phyloP scores from a whole-genome alignment of 2,329 filamentous ascomycete genomes.

The Talaromyces funiculosus region DNA sequence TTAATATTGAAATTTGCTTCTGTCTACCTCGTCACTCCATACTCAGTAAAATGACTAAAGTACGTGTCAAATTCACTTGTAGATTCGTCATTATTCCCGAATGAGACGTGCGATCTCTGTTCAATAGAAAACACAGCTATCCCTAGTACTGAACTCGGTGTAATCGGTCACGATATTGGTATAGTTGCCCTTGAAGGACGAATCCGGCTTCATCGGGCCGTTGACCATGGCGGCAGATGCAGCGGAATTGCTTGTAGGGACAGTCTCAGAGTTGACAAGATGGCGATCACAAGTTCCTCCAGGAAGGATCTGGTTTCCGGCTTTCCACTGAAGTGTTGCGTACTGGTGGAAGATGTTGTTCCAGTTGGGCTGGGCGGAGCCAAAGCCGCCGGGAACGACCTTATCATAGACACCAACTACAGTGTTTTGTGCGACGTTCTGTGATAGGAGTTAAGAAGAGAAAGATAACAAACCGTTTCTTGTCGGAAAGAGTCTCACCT shows the following conservation, averaged over 20 bases:
- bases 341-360: conserved; percentile 11
- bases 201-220: neutral
- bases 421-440: conserved; percentile 13
- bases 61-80: neutral
- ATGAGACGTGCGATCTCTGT: no score
- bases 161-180: conserved; percentile 7
- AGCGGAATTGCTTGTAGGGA: conserved; percentile 2
- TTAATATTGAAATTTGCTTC: neutral
- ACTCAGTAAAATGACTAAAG: neutral
- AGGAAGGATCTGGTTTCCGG: conserved; percentile 6
- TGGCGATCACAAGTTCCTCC: conserved; percentile 9
- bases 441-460: neutral
- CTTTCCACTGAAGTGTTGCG: conserved; percentile 5
- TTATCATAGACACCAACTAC: conserved; percentile 12
- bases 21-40: no score
- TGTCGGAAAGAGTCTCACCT: neutral
- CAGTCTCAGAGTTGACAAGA: conserved; percentile 4
- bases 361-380: conserved; percentile 2
- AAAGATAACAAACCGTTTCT: no score
- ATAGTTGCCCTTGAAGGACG: conserved; percentile 6
- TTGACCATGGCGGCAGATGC: neutral
- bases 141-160: conserved; percentile 7
- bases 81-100: no score
- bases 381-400: conserved; percentile 9
- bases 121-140: neutral